Evolutionary conservation across 1,139 yeast species (phyloP).

Genomic region (Lizanozyma gosingica): DNA sequence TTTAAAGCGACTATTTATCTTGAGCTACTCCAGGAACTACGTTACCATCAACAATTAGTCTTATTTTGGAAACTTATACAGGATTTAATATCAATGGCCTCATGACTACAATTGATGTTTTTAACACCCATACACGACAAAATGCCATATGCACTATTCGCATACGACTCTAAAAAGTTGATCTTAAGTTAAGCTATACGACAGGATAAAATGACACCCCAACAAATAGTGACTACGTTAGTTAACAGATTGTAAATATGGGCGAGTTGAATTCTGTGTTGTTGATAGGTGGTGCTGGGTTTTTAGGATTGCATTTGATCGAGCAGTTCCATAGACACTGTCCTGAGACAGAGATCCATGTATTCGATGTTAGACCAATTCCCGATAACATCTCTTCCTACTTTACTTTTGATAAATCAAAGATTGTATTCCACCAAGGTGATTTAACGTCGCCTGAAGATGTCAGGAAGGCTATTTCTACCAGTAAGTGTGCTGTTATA

Average conservation of each 20-base stretch:
- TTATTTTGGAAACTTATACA: no score
- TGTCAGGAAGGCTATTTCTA: slow-evolving; percentile 52
- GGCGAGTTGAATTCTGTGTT: slow-evolving; percentile 49
- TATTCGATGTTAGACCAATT: slow-evolving; percentile 84
- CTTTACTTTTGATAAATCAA: slow-evolving; percentile 59
- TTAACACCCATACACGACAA: background rate
- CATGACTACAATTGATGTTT: background rate
- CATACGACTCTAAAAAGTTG: background rate
- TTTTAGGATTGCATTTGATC: slow-evolving; percentile 83
- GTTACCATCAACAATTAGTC: no score
- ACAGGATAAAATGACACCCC: background rate
- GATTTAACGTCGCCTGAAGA: slow-evolving; percentile 74
- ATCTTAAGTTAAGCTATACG: background rate
- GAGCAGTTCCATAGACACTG: slow-evolving; percentile 66
- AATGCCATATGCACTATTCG: background rate
- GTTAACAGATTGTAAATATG: slow-evolving; percentile 6
- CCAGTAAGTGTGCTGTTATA: slow-evolving; percentile 60
- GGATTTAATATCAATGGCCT: no score
- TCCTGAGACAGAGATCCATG: slow-evolving; percentile 71
- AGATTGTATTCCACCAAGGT: slow-evolving; percentile 62
- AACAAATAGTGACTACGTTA: background rate
- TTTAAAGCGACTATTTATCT: no score
- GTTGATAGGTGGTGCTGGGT: slow-evolving; percentile 91
- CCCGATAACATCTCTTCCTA: slow-evolving; percentile 63
- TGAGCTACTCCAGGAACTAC: no score